Evolutionary conservation across 2,329 filamentous ascomycete genomes (phyloP), one percentile per base, ranked within the genome.

Genomic region (Fonsecaea multimorphosa): DNA sequence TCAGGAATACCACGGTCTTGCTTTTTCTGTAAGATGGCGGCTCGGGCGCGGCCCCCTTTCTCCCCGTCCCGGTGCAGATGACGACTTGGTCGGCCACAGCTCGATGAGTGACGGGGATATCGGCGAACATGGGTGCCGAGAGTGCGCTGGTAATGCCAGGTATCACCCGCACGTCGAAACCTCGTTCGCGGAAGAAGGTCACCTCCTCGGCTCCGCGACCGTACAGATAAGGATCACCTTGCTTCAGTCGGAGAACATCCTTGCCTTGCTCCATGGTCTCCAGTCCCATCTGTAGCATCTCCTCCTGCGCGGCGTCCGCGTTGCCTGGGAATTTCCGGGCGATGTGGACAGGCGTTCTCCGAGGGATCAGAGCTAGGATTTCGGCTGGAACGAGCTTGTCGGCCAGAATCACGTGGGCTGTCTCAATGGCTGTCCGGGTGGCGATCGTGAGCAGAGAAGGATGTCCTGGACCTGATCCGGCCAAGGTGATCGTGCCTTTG

Each of bases 311-410:
- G 52, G 88, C 87, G 72, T 99, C 95, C 46, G 95, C 95, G 78
- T 99, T 98, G 24, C 95, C 95, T 0, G 95, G 95, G 78, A 99
- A 99, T 77, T 99, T 99, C 74, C 93, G 90, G 3, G 95, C 94
- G 72, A 99, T 99, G 73, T 92, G 88, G 12, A 98, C 89, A 9
- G 90, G 89, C 8, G 93, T 96, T 61, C 94, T 87, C 38, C 95
- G 91, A 1, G 95, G 95, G 63, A 98, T 91, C 16, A 99, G 86
- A 70, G 94, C 91, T 9, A 99, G 84, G 2, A 99, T 92, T 7
- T 90, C 88, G 0, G 91, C 85, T 0, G 95, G 83, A n/a, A 86
- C 83, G 29, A 86, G 83, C 54, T 84, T 82, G 72, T 86, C 84
- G 6, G 84, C 83, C 2, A 84, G 74, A 24, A 81, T 78, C 14